These are phyloP conservation scores for Panus rudis DNA, from an alignment of 768 basidiomycete species.

Conservation along the genomic window DNA sequence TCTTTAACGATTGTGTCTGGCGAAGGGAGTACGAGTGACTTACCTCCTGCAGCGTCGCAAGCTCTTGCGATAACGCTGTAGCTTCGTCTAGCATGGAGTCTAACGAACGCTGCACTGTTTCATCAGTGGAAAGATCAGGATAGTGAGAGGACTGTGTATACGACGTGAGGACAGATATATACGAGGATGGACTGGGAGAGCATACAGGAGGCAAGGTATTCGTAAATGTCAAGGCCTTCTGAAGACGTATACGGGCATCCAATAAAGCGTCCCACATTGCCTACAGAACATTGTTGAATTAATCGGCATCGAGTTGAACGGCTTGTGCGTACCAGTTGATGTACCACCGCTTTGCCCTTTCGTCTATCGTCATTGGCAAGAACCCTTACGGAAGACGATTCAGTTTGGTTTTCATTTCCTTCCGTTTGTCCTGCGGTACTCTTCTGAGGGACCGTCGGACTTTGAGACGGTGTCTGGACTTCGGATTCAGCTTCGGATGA, in stretches of 20 bases:
- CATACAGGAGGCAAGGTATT: slow-evolving; percentile 63
- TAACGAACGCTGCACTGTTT: slow-evolving; percentile 37
- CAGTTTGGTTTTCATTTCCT: slow-evolving; percentile 24
- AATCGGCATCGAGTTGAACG: neutral
- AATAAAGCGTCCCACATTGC: slow-evolving; percentile 80
- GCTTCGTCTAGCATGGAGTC: slow-evolving; percentile 55
- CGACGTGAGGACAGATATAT: neutral
- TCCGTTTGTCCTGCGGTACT: neutral
- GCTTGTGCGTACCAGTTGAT: slow-evolving; percentile 63
- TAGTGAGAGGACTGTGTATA: slow-evolving; percentile 1
- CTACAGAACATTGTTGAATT: slow-evolving; percentile 32
- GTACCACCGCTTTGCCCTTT: slow-evolving; percentile 80
- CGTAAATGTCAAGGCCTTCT: slow-evolving; percentile 64
- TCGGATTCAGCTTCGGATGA: slow-evolving; percentile 14
- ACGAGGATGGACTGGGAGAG: slow-evolving; percentile 12
- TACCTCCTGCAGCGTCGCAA: slow-evolving; percentile 67
- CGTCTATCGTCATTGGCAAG: slow-evolving; percentile 60
- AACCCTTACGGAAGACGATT: slow-evolving; percentile 46
- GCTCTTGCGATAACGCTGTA: slow-evolving; percentile 52
- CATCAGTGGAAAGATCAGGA: slow-evolving; percentile 19
- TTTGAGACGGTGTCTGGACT: neutral
- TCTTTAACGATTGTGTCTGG: slow-evolving; percentile 4
- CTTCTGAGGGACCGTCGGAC: neutral
- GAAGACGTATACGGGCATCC: slow-evolving; percentile 86
- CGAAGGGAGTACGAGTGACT: slow-evolving; percentile 7